These are phyloP conservation scores for Phytophthora foliorum DNA, from an alignment of 352 stramenopile species.

Conservation along the genomic window DNA sequence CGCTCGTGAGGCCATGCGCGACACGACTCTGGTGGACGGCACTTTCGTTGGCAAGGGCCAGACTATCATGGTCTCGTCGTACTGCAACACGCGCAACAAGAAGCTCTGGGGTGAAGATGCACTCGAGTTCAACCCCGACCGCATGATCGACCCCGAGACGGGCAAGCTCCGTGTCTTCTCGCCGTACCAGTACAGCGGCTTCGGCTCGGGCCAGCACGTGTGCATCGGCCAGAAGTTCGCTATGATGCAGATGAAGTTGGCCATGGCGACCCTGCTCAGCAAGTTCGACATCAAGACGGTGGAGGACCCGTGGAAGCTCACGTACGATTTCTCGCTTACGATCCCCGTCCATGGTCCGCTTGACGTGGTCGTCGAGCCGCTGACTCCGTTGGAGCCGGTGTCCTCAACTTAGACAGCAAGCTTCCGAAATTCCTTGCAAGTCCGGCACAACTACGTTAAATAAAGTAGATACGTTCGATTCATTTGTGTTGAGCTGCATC, in stretches of 20 bases:
- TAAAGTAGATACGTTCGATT: not conserved
- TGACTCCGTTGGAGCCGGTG: slow-evolving; percentile 3
- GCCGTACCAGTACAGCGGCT: slow-evolving; percentile 40
- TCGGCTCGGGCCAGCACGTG: slow-evolving; percentile 60
- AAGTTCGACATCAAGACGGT: slow-evolving; percentile 55
- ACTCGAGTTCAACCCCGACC: slow-evolving; percentile 62
- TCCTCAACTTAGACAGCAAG: not conserved
- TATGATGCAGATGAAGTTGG: slow-evolving; percentile 69
- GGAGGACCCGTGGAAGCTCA: slow-evolving; percentile 49
- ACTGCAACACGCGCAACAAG: slow-evolving; percentile 38
- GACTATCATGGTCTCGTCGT: slow-evolving; percentile 35
- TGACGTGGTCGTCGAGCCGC: slow-evolving; percentile 22
- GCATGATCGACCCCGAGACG: slow-evolving; percentile 55
- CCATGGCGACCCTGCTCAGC: slow-evolving; percentile 55
- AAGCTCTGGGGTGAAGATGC: slow-evolving; percentile 63
- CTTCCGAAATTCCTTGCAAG: not conserved
- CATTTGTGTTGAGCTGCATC: not conserved
- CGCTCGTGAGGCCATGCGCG: slow-evolving; percentile 47
- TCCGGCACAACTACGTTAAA: not conserved
- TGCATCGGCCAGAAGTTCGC: slow-evolving; percentile 65
- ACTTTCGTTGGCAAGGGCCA: slow-evolving; percentile 32
- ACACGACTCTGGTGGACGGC: slow-evolving; percentile 42
- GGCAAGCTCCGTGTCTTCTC: slow-evolving; percentile 40
- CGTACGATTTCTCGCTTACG: slow-evolving; percentile 58
- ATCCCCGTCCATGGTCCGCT: slow-evolving; percentile 49